Evolutionary conservation across 345 rosid genomes (phyloP).

Genomic region (Syzygium grande): DNA sequence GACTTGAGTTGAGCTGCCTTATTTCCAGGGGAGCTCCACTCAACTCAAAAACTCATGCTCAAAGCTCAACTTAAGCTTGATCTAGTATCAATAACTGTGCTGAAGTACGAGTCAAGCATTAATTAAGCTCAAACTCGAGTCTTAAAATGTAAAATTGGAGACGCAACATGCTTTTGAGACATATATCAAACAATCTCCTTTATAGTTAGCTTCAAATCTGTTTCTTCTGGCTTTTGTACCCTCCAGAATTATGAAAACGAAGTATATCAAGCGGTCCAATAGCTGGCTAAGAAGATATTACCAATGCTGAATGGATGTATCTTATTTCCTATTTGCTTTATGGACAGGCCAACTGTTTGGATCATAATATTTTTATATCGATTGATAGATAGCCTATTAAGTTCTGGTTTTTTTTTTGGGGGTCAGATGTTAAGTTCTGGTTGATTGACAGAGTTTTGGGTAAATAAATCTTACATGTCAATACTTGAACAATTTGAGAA

Average conservation of each 20-base stretch:
- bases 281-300: not conserved
- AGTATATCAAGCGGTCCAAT: not conserved
- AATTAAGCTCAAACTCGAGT: not conserved
- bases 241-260: not conserved
- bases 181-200: not conserved
- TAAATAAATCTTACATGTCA: not conserved
- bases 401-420: not conserved
- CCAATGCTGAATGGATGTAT: not conserved
- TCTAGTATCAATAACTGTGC: not conserved
- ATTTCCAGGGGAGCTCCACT: not conserved
- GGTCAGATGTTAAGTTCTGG: not conserved
- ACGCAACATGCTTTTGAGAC: not conserved
- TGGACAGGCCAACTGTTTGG: not conserved
- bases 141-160: not conserved
- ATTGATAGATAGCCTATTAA: not conserved
- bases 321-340: not conserved
- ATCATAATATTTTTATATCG: not conserved
- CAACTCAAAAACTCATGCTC: not conserved
- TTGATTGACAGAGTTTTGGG: not conserved
- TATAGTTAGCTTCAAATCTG: not conserved
- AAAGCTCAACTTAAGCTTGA: not conserved
- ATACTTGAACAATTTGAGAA: not conserved
- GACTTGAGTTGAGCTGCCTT: not conserved
- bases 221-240: not conserved
- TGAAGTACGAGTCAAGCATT: not conserved